Percentiles rank a stretch among this genome's conserved stretches.
These are phyloP conservation scores for Ophiostoma novo-ulmi DNA, from an alignment of 2,329 filamentous ascomycete species.

Conservation along the genomic window DNA sequence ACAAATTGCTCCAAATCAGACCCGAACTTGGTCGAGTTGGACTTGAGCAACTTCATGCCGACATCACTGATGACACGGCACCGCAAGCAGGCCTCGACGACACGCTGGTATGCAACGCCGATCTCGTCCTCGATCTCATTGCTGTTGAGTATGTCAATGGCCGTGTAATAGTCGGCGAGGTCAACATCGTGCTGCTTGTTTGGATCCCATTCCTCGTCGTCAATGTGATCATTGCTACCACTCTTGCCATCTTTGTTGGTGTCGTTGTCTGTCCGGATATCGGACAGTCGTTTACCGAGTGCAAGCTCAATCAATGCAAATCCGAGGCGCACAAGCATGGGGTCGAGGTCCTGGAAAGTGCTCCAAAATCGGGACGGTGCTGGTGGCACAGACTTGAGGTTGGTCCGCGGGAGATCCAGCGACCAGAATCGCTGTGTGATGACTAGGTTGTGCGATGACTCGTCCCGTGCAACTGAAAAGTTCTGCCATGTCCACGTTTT, in stretches of 20 bases:
- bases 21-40: constrained; percentile 24
- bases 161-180: constrained; percentile 26
- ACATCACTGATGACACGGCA: constrained; percentile 25
- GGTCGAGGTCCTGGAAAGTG: constrained; percentile 25
- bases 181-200: constrained; percentile 20
- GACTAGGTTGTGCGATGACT: constrained; percentile 22
- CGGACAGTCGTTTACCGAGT: constrained; percentile 21
- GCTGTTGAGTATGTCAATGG: constrained; percentile 25
- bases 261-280: constrained; percentile 21
- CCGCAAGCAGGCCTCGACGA: constrained; percentile 25
- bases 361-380: constrained; percentile 25
- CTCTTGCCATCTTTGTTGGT: not conserved
- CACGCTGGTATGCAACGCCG: constrained; percentile 25
- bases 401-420: not conserved
- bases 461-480: constrained; percentile 24
- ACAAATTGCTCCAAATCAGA: constrained; percentile 25
- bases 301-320: constrained; percentile 27
- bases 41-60: constrained; percentile 22
- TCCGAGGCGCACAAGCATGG: constrained; percentile 27
- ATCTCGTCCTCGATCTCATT: constrained; percentile 27
- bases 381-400: constrained; percentile 6
- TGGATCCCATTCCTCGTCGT: not conserved
- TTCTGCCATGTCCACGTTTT: constrained; percentile 28
- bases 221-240: not conserved
- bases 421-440: constrained; percentile 22